Evolutionary conservation across 1,139 yeast species (phyloP).

Genomic region (Candida sojae): DNA sequence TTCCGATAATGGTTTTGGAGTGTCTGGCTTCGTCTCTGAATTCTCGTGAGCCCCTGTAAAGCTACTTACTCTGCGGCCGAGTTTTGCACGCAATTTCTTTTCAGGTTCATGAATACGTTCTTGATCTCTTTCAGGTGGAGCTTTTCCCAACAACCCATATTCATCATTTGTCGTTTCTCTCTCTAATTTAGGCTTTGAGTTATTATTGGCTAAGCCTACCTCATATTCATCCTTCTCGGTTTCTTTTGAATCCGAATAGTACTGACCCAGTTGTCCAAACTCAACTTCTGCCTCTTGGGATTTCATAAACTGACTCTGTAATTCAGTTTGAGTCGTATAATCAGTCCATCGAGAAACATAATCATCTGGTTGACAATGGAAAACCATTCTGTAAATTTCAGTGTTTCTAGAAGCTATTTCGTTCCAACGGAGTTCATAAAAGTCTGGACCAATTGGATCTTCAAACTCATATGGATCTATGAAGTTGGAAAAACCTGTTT

Average conservation of each 20-base stretch:
- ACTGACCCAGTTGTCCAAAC: conserved; percentile 20
- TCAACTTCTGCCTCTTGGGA: conserved; percentile 49
- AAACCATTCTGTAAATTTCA: conserved; percentile 74
- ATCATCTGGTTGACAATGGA: conserved; percentile 95
- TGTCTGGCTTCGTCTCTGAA: not conserved
- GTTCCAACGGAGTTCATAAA: conserved; percentile 88
- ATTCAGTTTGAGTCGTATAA: conserved; percentile 67
- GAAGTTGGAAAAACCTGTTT: conserved; percentile 42
- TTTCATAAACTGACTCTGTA: conserved; percentile 55
- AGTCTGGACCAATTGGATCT: conserved; percentile 79
- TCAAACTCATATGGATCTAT: conserved; percentile 86
- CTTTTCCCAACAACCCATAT: conserved; percentile 42
- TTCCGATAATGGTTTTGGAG: conserved; percentile 1
- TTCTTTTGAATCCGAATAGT: conserved; percentile 2
- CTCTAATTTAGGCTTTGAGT: not conserved
- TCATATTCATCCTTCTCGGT: conserved; percentile 9
- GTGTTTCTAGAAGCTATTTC: conserved; percentile 86
- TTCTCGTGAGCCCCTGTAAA: conserved; percentile 5
- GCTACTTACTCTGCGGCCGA: conserved; percentile 12
- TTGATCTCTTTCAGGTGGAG: conserved; percentile 27
- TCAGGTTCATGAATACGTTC: conserved; percentile 8
- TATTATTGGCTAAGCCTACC: conserved; percentile 1
- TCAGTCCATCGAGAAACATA: conserved; percentile 86
- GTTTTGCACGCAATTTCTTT: conserved; percentile 10
- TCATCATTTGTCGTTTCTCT: conserved; percentile 16